These are phyloP conservation scores for Punica granatum DNA, from an alignment of 345 rosid species.

Conservation along the genomic window DNA sequence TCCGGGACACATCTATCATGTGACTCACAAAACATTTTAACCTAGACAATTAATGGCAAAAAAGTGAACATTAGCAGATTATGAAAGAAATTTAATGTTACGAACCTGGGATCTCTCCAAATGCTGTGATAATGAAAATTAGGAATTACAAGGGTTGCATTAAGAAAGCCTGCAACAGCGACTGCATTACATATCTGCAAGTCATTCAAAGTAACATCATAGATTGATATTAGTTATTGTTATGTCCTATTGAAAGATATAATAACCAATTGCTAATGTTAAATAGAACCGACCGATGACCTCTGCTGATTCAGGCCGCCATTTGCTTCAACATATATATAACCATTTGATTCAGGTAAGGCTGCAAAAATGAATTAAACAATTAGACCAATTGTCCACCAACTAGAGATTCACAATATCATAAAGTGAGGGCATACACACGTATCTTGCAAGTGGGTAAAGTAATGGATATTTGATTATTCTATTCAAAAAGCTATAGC, in stretches of 20 bases:
- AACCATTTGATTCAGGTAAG: conserved; percentile 93
- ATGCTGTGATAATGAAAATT: conserved; percentile 95
- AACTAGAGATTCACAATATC: no score
- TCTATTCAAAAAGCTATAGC: no score
- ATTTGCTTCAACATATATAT: conserved; percentile 90
- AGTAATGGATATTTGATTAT: no score
- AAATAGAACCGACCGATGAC: conserved; percentile 76
- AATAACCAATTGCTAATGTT: conserved; percentile 4
- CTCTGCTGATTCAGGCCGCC: conserved; percentile 99
- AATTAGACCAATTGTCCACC: neutral
- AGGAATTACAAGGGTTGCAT: conserved; percentile 93
- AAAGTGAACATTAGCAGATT: neutral
- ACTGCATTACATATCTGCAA: conserved; percentile 98
- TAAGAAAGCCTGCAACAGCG: conserved; percentile 98
- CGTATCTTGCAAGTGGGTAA: no score
- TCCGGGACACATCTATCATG: no score
- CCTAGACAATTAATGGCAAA: no score
- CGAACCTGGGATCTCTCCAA: conserved; percentile 98
- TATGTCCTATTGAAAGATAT: neutral
- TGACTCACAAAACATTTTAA: no score
- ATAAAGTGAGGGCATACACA: neutral
- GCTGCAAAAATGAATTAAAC: conserved; percentile 26
- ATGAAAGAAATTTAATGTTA: neutral
- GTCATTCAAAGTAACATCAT: conserved; percentile 20
- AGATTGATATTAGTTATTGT: neutral